These are phyloP conservation scores for Astrothelium macrocarpum DNA, from an alignment of 495 filamentous ascomycete genomes.

Conservation along the genomic window DNA sequence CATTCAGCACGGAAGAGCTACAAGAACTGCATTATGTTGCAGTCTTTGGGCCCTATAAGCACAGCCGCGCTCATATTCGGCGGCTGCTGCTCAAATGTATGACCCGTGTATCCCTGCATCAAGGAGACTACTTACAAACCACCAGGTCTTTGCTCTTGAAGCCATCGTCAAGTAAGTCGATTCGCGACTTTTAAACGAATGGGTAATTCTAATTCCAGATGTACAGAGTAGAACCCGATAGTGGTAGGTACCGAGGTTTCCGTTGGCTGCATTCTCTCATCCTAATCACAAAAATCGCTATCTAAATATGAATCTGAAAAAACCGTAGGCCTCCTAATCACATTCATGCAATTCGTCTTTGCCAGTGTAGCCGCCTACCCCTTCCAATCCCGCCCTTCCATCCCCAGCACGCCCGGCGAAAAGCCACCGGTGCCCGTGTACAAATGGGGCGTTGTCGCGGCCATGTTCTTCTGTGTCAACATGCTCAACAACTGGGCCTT, in stretches of 20 bases:
- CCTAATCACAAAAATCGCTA: no score
- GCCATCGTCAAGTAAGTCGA: constrained; percentile 79
- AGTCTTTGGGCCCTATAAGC: constrained; percentile 38
- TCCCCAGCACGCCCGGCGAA: constrained; percentile 50
- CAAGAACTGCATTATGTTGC: not conserved
- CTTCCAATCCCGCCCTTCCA: constrained; percentile 61
- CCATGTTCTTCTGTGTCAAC: constrained; percentile 84
- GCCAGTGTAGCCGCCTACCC: constrained; percentile 59
- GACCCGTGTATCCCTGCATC: constrained; percentile 20
- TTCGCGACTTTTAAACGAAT: constrained; percentile 9
- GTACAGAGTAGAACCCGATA: constrained; percentile 31
- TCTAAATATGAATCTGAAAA: no score
- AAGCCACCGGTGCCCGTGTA: constrained; percentile 71
- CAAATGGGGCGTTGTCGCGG: constrained; percentile 81
- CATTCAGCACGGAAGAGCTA: not conserved
- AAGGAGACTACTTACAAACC: constrained; percentile 18
- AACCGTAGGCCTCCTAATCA: constrained; percentile 77
- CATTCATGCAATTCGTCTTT: constrained; percentile 86
- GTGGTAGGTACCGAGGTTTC: constrained; percentile 26
- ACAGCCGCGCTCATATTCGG: constrained; percentile 91
- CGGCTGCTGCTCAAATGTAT: constrained; percentile 94
- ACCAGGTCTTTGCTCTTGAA: constrained; percentile 82
- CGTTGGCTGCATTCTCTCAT: no score
- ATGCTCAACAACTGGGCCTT: constrained; percentile 97
- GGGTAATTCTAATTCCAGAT: constrained; percentile 15